Base-by-base conservation (phyloP, 1,284 basidiomycete species). In the Apiotrichum laibachii region DNA sequence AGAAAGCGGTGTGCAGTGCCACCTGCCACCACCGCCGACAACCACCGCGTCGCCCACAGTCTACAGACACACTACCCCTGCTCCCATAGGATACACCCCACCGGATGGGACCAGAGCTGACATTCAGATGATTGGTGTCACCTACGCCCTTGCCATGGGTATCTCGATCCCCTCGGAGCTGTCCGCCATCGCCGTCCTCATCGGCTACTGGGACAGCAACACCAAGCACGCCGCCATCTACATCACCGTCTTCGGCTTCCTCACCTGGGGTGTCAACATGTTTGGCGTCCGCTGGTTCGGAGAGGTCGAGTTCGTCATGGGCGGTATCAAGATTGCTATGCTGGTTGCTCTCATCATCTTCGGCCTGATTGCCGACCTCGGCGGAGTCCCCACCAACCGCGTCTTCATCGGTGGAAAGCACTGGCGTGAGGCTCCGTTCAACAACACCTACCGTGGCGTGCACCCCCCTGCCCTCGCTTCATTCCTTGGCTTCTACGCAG, bases 171-270 rank as follows among this genome's bases (percentile, higher is more conserved):
- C 64, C 12, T 84, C 86, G 34, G 90, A 93, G 76, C 82, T 92
- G 56, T 86, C 86, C 2, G 89, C 90, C 1, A 86, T 88, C 7
- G 82, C 84, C 34, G 84, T 91, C 55, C 77, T 93, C 45, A 79
- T 91, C 60, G 83, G 84, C 2, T 92, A 86, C 79, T 92, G 90
- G 90, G 88, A 90, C 72, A 52, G 67, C 12, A 77, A 57, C 47
- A 31, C 21, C 15, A 55, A 48, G 18, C 64, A 66, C 46, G 47
- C 54, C 15, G 56, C 56, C 21, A 50, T 50, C 18, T 66, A 66
- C 59, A 58, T 66, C 42, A 61, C 61, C 37, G 59, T 53, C 16
- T 53, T 58, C 18, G 52, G 61, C 8, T 10, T 66, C 45, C n/a
- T 56, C 34, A 53, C 51, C 8, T 18, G 12, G 21, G 49, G 21